Base-by-base conservation (phyloP, 2,329 filamentous ascomycete genomes). In the Orbilia quercus region DNA sequence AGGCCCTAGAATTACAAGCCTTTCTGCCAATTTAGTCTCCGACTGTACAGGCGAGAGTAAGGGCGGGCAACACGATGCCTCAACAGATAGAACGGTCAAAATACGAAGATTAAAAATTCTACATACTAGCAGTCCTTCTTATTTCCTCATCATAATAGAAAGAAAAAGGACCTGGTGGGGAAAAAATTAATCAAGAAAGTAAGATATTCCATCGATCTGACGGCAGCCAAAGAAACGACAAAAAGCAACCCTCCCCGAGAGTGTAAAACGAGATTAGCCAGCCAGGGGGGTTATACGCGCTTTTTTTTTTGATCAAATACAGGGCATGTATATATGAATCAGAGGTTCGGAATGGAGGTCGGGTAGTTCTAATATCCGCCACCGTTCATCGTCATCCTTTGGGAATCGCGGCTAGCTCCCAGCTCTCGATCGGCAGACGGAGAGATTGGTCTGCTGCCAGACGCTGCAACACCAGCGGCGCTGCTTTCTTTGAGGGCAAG, bases 341-440 rank as follows among this genome's bases (percentile, higher is more conserved):
- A 73, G 16, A 31, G 25, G 25, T 44, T 47, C 18, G 38, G 38
- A 77, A 79, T 55, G 14, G 50, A 54, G 40, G 40, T 25, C 20
- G 55, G 47, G 53, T 63, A 60, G 31, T 66, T 44, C 70, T 55
- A 73, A 55, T 67, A 59, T 63, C 93, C 97, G 86, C 98, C 97
- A 82, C 95, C 95, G 84, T 98, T 99, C 92, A 98, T 96, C 77
- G 92, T 96, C 89, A 95, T 91, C 81, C 95, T 89, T 85, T 98
- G 93, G 78, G 93, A 97, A 87, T 90, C 92, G 82, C 94, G 89
- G 90, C 94, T 98, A 20, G 69, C 69, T n/a, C 69, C 69, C 79
- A 99, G 84, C 84, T 99, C 95, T 77, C 95, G 89, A 77, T 99
- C 95, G 66, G 95, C 94, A 74, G 92, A 87, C 74, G 95, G 95